Conservation (phyloP, 192 early-diverging fungal genomes). For the Backusella parvicylindrica region DNA sequence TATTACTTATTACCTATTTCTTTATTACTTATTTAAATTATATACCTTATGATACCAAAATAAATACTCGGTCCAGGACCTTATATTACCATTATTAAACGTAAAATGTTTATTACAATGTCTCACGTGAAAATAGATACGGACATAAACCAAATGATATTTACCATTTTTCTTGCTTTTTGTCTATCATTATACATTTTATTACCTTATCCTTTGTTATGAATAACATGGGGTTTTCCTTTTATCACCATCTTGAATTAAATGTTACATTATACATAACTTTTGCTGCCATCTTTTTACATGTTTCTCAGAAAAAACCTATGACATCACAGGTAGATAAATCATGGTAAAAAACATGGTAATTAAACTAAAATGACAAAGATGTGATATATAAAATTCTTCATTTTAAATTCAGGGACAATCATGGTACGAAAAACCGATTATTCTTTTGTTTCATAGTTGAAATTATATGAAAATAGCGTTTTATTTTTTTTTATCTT, state of each 20-base stretch:
- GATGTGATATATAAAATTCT: neutral
- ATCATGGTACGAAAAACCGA: neutral
- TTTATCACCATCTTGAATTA: too few species aligned
- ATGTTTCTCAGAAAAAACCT: neutral
- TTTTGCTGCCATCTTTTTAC: too few species aligned
- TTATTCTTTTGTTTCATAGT: neutral
- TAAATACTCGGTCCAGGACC: neutral
- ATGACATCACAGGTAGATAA: neutral
- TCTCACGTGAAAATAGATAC: neutral
- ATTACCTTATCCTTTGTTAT: too few species aligned
- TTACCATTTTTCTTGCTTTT: neutral
- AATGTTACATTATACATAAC: too few species aligned
- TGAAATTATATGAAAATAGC: neutral
- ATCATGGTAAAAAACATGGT: neutral
- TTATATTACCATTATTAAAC: neutral
- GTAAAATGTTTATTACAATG: neutral
- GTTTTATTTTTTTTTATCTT: too few species aligned
- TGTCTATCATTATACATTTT: neutral
- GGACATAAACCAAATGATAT: neutral
- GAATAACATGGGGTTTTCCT: too few species aligned
- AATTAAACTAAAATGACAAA: neutral
- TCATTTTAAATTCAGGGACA: neutral
- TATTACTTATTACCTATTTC: neutral
- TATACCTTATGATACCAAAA: neutral
- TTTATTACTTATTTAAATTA: neutral